A percentile compares a stretch with the other conserved stretches of the same genome.
phyloP scores from a whole-genome alignment of 768 basidiomycete species.

The Dioszegia hungarica region DNA sequence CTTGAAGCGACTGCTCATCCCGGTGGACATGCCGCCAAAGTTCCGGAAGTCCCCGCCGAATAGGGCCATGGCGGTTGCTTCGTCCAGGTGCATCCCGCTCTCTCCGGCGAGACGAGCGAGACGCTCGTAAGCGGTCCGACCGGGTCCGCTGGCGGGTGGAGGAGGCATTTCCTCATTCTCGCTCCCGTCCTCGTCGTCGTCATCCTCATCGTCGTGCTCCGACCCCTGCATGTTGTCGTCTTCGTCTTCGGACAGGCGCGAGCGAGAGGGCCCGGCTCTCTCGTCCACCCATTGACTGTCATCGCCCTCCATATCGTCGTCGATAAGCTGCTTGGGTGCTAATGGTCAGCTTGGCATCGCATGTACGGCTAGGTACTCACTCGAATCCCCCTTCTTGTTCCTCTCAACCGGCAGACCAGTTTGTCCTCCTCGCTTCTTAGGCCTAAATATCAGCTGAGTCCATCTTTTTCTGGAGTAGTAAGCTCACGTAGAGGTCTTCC shows the following conservation, averaged over 20 bases:
- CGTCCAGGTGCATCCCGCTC: slow-evolving; percentile 33
- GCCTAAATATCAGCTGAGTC: not conserved
- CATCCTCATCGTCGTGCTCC: slow-evolving; percentile 51
- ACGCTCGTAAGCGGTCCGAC: slow-evolving; percentile 18
- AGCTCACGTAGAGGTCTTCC: slow-evolving; percentile 28
- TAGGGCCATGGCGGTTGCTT: slow-evolving; percentile 46
- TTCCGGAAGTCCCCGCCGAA: slow-evolving; percentile 73
- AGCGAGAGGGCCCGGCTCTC: slow-evolving; percentile 16
- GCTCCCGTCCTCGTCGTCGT: slow-evolving; percentile 50
- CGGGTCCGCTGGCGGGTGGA: not conserved
- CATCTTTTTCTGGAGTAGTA: not conserved
- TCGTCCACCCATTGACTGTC: slow-evolving; percentile 35
- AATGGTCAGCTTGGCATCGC: not conserved
- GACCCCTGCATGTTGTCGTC: slow-evolving; percentile 36
- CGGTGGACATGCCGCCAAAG: slow-evolving; percentile 60
- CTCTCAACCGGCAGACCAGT: slow-evolving; percentile 12
- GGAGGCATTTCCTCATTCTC: not conserved
- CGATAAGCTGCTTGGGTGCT: slow-evolving; percentile 32
- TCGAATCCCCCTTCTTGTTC: slow-evolving; percentile 37
- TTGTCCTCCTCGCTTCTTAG: slow-evolving; percentile 3
- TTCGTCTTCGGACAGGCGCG: slow-evolving; percentile 26
- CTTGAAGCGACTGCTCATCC: slow-evolving; percentile 80
- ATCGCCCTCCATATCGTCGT: slow-evolving; percentile 37
- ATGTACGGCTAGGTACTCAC: slow-evolving; percentile 13
- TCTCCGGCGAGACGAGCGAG: slow-evolving; percentile 27